phyloP scores from a whole-genome alignment of 345 rosid species.

The Eucalyptus caleyi region DNA sequence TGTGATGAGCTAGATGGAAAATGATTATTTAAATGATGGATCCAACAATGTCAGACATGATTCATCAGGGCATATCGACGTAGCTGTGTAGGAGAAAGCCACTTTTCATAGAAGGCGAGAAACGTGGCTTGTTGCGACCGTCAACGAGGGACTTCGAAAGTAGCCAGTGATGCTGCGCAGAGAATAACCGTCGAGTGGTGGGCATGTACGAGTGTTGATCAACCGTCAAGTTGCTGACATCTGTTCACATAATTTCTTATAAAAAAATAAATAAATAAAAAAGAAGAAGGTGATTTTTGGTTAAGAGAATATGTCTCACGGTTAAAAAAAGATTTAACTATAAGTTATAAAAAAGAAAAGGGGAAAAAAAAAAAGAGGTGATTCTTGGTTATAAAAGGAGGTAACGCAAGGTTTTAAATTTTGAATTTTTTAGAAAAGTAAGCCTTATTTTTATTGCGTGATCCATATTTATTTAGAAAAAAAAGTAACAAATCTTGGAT shows the following conservation, averaged over 20 bases:
- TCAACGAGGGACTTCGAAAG: neutral
- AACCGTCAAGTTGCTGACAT: neutral
- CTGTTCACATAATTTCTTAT: no score
- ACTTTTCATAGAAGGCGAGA: no score
- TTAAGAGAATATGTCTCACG: no score
- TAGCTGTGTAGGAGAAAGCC: neutral
- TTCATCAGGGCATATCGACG: neutral
- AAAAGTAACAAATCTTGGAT: neutral
- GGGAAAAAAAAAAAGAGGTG: no score
- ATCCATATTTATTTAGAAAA: neutral
- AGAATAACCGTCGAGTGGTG: neutral
- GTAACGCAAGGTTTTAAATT: neutral
- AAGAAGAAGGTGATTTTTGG: no score
- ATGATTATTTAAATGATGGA: neutral
- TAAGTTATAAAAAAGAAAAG: no score
- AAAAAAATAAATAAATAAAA: no score
- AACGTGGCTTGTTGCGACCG: neutral
- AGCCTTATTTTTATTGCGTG: neutral
- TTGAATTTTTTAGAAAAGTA: neutral
- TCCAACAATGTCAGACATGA: neutral
- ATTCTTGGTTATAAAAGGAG: neutral
- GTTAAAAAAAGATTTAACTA: no score
- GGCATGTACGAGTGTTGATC: neutral
- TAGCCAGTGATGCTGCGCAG: neutral
- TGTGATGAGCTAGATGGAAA: neutral